Conservation (phyloP, 176 grass and related monocot species). For the Aechmea fasciata region DNA sequence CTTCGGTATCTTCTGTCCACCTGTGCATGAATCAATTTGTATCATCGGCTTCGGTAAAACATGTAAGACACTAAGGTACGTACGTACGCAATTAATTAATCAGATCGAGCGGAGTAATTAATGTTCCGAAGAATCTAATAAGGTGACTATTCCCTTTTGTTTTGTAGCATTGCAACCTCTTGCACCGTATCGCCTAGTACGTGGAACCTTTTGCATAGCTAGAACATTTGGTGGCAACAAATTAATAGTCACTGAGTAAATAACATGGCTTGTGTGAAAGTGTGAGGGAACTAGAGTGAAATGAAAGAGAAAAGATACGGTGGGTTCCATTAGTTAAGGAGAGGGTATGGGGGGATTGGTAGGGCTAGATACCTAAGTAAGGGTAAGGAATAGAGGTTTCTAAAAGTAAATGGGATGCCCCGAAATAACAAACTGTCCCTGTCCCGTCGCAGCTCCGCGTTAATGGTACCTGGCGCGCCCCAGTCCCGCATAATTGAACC, state of each 20-base stretch:
- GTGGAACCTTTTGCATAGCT: neutral
- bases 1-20: conserved; percentile 72
- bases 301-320: conserved; percentile 30
- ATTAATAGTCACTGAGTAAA: neutral
- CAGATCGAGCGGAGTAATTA: neutral
- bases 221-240: neutral
- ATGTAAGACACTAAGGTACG: too few relatives aligned
- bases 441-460: conserved; percentile 57
- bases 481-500: conserved; percentile 30
- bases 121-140: neutral
- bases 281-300: neutral
- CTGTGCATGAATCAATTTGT: conserved; percentile 6
- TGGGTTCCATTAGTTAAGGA: conserved; percentile 36
- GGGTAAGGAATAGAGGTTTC: conserved; percentile 88
- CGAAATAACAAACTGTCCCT: conserved; percentile 41
- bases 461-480: conserved; percentile 35
- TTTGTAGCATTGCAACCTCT: conserved; percentile 14
- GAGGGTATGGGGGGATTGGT: conserved; percentile 19
- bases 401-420: conserved; percentile 64
- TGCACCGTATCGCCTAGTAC: neutral
- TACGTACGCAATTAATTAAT: too few relatives aligned
- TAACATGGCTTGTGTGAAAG: neutral
- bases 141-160: conserved; percentile 16
- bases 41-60: too few relatives aligned
- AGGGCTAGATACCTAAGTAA: conserved; percentile 32